Base-by-base conservation (phyloP, 2,329 filamentous ascomycete species). In the Diaporthe australafricana region DNA sequence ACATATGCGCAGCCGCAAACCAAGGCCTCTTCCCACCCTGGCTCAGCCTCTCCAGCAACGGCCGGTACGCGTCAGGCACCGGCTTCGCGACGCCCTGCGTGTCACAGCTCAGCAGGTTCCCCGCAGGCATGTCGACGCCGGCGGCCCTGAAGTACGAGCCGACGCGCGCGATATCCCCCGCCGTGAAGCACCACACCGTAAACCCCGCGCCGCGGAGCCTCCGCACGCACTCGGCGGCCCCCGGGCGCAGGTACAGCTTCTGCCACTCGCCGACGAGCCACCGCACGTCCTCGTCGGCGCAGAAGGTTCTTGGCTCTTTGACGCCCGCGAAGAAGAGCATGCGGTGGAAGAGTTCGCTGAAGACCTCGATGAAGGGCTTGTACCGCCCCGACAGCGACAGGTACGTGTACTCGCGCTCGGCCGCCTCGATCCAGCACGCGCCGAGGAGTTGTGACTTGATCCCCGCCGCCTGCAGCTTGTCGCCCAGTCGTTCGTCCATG, bases 1-100 rank as follows among this genome's bases (percentile, higher is more conserved):
- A 89, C 82, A 87, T 85, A 79, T 89, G 87, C 17, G 86, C 87
- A 1, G 87, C 87, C 0, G 85, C 87, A 77, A 88, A 89, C 87
- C 87, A 89, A 3, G 76, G 74, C 60, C 57, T 66, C 32, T 60
- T 72, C 22, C 74, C 75, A 3, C 63, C 67, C 45, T 55, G 60
- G 68, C 80, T 81, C 63, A 84, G 80, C 0, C 76, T 75, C 0
- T 70, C 71, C 55, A 84, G 78, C 12, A 86, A 75, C 3, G 82
- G 79, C 74, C 77, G 74, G 75, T 89, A 89, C 0, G 85, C 84
- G 7, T 75, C 82, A 9, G 85, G 76, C 0, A 83, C 82, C 1
- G 87, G 87, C 76, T 89, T 89, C 7, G 83, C 85, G 6, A 87
- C 77, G 0, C 84, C 83, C 14, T 75, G 75, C 0, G 76, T 77